A percentile compares a stretch with the other conserved stretches of the same genome.
phyloP scores from a whole-genome alignment of 2,329 filamentous ascomycete genomes.

The Orbilia oligospora region DNA sequence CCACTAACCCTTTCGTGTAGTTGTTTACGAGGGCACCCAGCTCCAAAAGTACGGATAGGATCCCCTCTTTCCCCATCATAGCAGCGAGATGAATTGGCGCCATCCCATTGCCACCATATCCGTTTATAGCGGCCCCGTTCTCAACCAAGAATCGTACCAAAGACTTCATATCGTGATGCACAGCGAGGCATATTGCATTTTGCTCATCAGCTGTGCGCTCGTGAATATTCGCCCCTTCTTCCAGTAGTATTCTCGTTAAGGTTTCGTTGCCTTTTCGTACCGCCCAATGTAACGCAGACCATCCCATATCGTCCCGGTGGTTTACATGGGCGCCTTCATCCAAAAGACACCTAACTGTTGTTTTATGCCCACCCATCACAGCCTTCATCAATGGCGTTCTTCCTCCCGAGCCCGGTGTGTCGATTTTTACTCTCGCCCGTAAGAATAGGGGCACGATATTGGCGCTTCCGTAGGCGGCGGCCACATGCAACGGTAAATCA shows the following conservation, averaged over 20 bases:
- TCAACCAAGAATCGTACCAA: conserved; percentile 50
- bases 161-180: conserved; percentile 50
- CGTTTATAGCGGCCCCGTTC: conserved; percentile 54
- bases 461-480: conserved; percentile 63
- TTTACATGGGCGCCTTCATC: conserved; percentile 53
- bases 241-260: conserved; percentile 56
- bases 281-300: conserved; percentile 51
- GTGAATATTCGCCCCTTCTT: conserved; percentile 60
- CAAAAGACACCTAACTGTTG: conserved; percentile 44
- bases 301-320: conserved; percentile 49
- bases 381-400: conserved; percentile 58
- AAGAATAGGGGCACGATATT: conserved; percentile 64
- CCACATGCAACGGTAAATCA: conserved; percentile 64
- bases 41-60: conserved; percentile 46
- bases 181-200: conserved; percentile 53
- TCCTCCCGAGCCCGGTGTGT: conserved; percentile 37
- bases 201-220: conserved; percentile 47
- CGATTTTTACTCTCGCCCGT: conserved; percentile 61
- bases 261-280: conserved; percentile 56
- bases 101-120: conserved; percentile 56
- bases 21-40: conserved; percentile 50
- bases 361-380: conserved; percentile 53
- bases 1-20: conserved; percentile 54
- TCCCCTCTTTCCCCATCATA: conserved; percentile 51
- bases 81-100: conserved; percentile 55